phyloP scores from a whole-genome alignment of 163 green algal species.

The Chlorella variabilis region DNA sequence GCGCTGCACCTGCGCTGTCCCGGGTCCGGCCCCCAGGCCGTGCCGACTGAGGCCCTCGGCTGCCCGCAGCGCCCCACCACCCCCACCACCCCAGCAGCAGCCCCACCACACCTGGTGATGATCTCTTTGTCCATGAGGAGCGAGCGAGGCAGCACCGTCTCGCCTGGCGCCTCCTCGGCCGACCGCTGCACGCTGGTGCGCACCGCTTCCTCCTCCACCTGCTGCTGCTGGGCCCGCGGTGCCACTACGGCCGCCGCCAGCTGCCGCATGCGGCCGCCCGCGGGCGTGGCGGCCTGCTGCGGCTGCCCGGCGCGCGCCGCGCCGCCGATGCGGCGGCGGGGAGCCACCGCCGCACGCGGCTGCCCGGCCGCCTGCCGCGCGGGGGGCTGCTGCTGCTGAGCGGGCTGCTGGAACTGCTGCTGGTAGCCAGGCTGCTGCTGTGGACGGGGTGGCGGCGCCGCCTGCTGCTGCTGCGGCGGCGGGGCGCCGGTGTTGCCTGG shows the following conservation, averaged over 20 bases:
- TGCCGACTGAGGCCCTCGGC: too few species aligned
- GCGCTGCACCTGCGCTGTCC: too few species aligned
- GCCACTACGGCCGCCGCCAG: neutral
- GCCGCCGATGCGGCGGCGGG: neutral
- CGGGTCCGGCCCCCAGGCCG: too few species aligned
- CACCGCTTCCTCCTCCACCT: neutral
- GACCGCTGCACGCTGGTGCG: neutral
- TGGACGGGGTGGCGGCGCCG: neutral
- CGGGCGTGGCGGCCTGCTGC: constrained; percentile 6
- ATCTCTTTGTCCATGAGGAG: constrained; percentile 64
- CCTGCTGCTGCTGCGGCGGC: constrained; percentile 9
- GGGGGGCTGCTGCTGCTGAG: neutral
- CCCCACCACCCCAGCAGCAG: too few species aligned
- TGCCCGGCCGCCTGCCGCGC: neutral
- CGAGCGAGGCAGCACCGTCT: constrained; percentile 24
- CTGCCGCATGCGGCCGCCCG: neutral
- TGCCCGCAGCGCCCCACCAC: too few species aligned
- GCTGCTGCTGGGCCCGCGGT: neutral
- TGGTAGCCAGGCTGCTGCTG: neutral
- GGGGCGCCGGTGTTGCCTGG: neutral
- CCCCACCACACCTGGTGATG: constrained; percentile 68
- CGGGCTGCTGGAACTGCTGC: neutral
- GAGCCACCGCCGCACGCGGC: neutral
- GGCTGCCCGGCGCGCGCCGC: neutral
- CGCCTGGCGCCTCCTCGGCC: neutral